A percentile compares a stretch with the other conserved stretches of the same genome.
Evolutionary conservation across 768 basidiomycete genomes (phyloP).

Genomic region (Amylocystis lapponica): DNA sequence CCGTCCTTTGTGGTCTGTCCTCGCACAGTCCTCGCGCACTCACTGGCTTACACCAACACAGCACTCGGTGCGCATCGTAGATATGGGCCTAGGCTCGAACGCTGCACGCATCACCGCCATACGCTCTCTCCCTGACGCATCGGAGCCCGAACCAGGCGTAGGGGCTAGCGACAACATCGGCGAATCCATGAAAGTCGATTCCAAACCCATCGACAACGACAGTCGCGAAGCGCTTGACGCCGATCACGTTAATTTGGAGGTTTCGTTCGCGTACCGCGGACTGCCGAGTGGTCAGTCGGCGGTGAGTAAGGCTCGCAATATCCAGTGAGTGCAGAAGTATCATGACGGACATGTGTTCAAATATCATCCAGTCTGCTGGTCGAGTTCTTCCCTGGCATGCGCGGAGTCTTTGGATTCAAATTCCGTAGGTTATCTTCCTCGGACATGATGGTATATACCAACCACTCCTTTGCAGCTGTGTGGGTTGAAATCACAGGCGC

Average conservation of each 20-base stretch:
- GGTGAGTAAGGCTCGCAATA: conserved; percentile 41
- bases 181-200: conserved; percentile 5
- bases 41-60: background rate
- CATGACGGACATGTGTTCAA: no score
- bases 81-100: conserved; percentile 64
- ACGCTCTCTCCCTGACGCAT: conserved; percentile 48
- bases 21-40: background rate
- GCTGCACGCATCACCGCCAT: conserved; percentile 66
- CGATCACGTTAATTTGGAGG: conserved; percentile 60
- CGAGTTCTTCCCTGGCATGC: conserved; percentile 58
- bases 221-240: conserved; percentile 30
- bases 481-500: conserved; percentile 72
- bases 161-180: conserved; percentile 13
- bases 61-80: conserved; percentile 63
- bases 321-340: conserved; percentile 42
- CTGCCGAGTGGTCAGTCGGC: conserved; percentile 36
- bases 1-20: conserved; percentile 35
- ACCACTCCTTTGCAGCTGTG: conserved; percentile 38
- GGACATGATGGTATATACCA: background rate
- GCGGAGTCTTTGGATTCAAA: conserved; percentile 32
- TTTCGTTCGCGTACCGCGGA: conserved; percentile 64
- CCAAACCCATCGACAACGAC: conserved; percentile 6
- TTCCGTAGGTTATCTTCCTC: conserved; percentile 20
- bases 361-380: conserved; percentile 43
- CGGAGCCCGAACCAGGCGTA: conserved; percentile 24